Evolutionary conservation across 2,329 filamentous ascomycete genomes (phyloP), one percentile per base, ranked within the genome.

Genomic region (Exophiala bonariae): DNA sequence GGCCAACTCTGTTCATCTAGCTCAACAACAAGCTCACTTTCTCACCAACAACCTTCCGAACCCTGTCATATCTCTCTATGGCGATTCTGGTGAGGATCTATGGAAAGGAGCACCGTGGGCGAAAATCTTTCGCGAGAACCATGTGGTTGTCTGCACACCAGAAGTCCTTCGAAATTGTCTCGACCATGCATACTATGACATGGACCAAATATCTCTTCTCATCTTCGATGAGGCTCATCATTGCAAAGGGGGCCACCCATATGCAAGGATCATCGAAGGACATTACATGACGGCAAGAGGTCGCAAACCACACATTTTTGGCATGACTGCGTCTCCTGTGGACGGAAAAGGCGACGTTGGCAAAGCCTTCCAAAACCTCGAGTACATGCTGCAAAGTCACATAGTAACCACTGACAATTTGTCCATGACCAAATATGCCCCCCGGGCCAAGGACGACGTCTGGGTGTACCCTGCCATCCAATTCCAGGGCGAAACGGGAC

Each of bases 141-240:
- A 89, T 81, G 86, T 91, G 20, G 80, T 97, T 54, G 89, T 97
- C 4, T 96, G 90, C 69, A 97, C 93, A 0, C 91, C 91, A 0
- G 90, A 93, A 59, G 86, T 97, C 3, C 75, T 97, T 3, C 78
- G 86, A 28, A 82, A 88, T 52, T 89, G 86, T 58, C 77, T 99
- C 2, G 79, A 84, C 54, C 86, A 86, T 59, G 85, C 86, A 1
- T 95, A 89, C 66, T 79, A 96, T 49, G 79, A 68, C 8, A 96
- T 99, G 72, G 73, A 81, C 14, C 81, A 87, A 58, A 89, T 97
- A 65, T 97, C 92, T 61, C 78, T 99, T 1, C 74, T 99, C 30
- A 83, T 97, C 50, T 96, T 99, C 56, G 93, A 99, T 61, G 93
- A 99, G 67, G 93, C 91, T 4, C 93, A 99, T 61, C 93, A 97